Percentiles rank a stretch among this genome's conserved stretches.
Conservation (phyloP, 768 basidiomycete species). For the Russula virescens region DNA sequence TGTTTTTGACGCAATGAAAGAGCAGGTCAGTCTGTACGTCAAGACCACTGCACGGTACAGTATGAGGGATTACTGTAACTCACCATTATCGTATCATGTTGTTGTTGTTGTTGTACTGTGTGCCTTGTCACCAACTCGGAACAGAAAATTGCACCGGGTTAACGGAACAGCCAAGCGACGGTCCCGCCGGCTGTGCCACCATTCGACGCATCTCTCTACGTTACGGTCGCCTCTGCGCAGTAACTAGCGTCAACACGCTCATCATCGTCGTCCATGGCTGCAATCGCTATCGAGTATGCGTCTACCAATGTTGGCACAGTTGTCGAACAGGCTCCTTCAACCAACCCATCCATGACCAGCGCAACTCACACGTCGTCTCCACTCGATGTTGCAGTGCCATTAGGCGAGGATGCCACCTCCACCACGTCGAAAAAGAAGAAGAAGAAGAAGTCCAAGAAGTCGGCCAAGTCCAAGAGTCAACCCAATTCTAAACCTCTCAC, state of each 20-base stretch:
- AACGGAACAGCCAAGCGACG: background rate
- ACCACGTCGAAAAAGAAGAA: conserved; percentile 60
- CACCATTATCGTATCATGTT: too few relatives aligned
- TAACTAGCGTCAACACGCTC: background rate
- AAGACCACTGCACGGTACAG: background rate
- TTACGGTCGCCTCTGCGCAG: background rate
- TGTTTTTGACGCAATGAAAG: too few relatives aligned
- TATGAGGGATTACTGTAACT: background rate
- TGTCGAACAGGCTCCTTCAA: background rate
- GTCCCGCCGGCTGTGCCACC: background rate
- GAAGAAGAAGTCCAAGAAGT: conserved; percentile 61
- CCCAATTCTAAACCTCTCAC: conserved; percentile 35
- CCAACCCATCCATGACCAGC: background rate
- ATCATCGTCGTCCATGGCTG: background rate
- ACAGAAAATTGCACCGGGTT: conserved; percentile 5
- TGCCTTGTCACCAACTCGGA: background rate
- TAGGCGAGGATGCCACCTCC: conserved; percentile 23
- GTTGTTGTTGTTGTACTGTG: background rate
- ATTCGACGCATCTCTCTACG: too few relatives aligned
- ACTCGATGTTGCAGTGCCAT: conserved; percentile 25
- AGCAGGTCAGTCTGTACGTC: background rate
- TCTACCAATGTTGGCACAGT: background rate
- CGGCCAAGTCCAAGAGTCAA: conserved; percentile 57
- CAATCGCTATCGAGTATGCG: background rate
- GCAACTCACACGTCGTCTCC: conserved; percentile 26